phyloP scores from a whole-genome alignment of 441 rosid genomes.

The Eutrema salsugineum region DNA sequence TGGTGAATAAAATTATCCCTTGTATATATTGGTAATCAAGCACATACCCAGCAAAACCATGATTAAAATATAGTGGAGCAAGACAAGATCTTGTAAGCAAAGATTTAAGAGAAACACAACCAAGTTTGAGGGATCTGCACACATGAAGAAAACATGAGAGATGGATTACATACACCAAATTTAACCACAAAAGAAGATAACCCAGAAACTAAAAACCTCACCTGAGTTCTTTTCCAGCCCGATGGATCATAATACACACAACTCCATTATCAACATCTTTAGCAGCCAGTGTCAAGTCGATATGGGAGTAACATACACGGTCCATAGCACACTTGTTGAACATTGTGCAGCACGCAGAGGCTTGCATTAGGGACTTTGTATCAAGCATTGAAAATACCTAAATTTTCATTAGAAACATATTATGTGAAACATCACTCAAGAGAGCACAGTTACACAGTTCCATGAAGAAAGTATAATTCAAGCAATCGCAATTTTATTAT shows the following conservation, averaged over 20 bases:
- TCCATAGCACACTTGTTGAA: conserved; percentile 76
- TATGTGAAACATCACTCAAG: neutral
- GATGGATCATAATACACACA: conserved; percentile 66
- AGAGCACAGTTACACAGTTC: neutral
- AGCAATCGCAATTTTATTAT: neutral
- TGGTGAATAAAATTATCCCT: neutral
- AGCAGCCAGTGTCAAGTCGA: conserved; percentile 65
- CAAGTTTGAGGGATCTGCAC: conserved; percentile 74
- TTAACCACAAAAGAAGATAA: neutral
- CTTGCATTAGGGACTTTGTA: conserved; percentile 65
- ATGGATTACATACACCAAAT: neutral
- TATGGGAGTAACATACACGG: conserved; percentile 60
- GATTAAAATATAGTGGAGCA: conserved; percentile 19
- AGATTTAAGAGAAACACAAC: conserved; percentile 49
- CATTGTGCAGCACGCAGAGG: conserved; percentile 69
- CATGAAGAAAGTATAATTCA: neutral
- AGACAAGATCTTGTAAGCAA: conserved; percentile 75
- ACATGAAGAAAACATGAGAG: neutral
- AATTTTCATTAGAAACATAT: neutral
- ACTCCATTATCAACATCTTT: conserved; percentile 67
- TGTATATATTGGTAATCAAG: neutral
- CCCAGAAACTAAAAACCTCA: conserved; percentile 19
- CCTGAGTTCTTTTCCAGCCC: conserved; percentile 76
- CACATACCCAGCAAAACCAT: conserved; percentile 30
- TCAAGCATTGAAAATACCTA: conserved; percentile 85